Evolutionary conservation across 1,139 yeast genomes (phyloP).

Genomic region (Yamadazyma triangularis): DNA sequence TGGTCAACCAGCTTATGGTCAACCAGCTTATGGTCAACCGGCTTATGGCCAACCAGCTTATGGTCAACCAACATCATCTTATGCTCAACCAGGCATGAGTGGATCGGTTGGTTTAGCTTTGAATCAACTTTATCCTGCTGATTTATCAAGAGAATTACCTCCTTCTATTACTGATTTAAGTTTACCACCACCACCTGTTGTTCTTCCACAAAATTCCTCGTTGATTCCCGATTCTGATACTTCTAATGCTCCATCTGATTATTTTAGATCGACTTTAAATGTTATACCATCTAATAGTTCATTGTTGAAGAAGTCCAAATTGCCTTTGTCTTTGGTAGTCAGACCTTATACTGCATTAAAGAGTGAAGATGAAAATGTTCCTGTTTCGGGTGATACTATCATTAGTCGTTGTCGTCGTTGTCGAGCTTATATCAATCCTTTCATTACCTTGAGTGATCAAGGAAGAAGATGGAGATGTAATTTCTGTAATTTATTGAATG

Average conservation of each 20-base stretch:
- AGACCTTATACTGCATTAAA: conserved; percentile 82
- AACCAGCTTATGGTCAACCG: conserved; percentile 1
- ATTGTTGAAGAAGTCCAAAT: conserved; percentile 77
- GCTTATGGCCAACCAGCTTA: conserved; percentile 4
- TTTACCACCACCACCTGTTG: conserved; percentile 91
- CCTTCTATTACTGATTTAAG: conserved; percentile 83
- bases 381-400: conserved; percentile 71
- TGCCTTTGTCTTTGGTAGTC: conserved; percentile 86
- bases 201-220: conserved; percentile 61
- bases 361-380: conserved; percentile 65
- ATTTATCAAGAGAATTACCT: conserved; percentile 74
- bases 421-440: conserved; percentile 92
- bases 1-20: conserved; percentile 4
- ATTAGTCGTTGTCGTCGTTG: conserved; percentile 96
- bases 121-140: conserved; percentile 85
- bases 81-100: conserved; percentile 6
- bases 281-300: conserved; percentile 74
- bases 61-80: conserved; percentile 5
- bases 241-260: conserved; percentile 66
- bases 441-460: conserved; percentile 70
- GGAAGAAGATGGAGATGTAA: conserved; percentile 95
- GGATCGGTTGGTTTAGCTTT: conserved; percentile 43
- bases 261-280: conserved; percentile 82
- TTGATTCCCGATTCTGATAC: conserved; percentile 59
- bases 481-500: conserved; percentile 85